Evolutionary conservation across 306 rosid genomes (phyloP).

Genomic region (Alnus rubra): DNA sequence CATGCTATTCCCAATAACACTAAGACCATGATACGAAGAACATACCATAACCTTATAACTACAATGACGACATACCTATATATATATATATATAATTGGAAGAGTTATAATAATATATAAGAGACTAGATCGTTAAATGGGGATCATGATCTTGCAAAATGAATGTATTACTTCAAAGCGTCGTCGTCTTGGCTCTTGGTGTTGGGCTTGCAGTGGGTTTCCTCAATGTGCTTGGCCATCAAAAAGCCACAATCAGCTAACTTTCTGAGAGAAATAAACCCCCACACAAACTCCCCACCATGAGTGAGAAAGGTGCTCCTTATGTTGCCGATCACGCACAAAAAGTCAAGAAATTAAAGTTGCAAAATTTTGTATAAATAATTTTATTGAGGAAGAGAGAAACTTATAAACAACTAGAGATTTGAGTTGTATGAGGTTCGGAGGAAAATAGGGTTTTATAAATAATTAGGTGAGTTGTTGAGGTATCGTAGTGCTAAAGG

Average conservation of each 20-base stretch:
- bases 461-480: too few relatives aligned
- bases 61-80: too few relatives aligned
- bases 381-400: constrained; percentile 9
- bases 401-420: neutral
- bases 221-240: constrained; percentile 7
- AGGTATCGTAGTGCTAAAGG: too few relatives aligned
- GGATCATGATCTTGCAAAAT: neutral
- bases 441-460: too few relatives aligned
- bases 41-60: neutral
- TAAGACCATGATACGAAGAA: neutral
- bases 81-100: too few relatives aligned
- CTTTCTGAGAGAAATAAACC: constrained; percentile 30
- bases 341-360: neutral
- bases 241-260: constrained; percentile 9
- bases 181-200: neutral
- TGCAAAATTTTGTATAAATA: too few relatives aligned
- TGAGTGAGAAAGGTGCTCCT: constrained; percentile 23
- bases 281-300: constrained; percentile 29
- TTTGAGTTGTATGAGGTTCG: too few relatives aligned
- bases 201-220: constrained; percentile 34
- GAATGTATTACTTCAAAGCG: neutral
- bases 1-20: neutral
- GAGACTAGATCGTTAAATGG: neutral
- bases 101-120: neutral
- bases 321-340: neutral